Base-by-base conservation (phyloP, 2,329 filamentous ascomycete genomes). In the Stemphylium vesicarium region DNA sequence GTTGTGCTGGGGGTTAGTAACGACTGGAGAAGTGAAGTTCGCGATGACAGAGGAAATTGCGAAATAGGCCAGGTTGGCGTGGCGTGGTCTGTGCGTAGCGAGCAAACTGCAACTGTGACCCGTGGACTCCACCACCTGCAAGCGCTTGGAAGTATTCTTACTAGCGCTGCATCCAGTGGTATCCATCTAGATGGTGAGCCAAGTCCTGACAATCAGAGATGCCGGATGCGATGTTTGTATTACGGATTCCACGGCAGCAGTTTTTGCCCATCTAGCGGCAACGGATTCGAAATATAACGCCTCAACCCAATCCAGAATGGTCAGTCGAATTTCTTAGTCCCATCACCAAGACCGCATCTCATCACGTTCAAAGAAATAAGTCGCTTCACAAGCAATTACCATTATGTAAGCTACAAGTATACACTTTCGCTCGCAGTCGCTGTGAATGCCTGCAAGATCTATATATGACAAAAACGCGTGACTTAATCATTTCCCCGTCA, bases 1-100 rank as follows among this genome's bases (percentile, higher is more conserved):
- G 66, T 69, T 63, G 64, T 69, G 68, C 64, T 70, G 64, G 63
- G 64, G 66, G 69, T 72, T 71, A 69, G 68, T 71, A 63, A 60
- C 56, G 57, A 53, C 40, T 45, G 38, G 16, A 36, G 43, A 35
- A 47, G 33, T 50, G 58, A 60, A 60, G 51, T 63, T 57, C 50
- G 42, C 43, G 37, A 37, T 15, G n/a, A n/a, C 35, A 48, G 57
- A 63, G 56, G 58, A 63, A 65, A 56, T 63, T 63, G 50, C 50
- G 46, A 45, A 32, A 52, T 40, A 56, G 48, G n/a, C 35, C 48
- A 44, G 53, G 52, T 57, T 57, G 55, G 56, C 51, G 50, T 55
- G 48, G 52, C 20, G 13, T 56, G 53, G 44, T 39, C 50, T 40
- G 43, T 47, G 50, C 45, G 44, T 32, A 57, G 54, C 43, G 50